Percentiles rank a stretch among this genome's conserved stretches.
phyloP scores from a whole-genome alignment of 768 basidiomycete genomes.

The Scleroderma citrinum region DNA sequence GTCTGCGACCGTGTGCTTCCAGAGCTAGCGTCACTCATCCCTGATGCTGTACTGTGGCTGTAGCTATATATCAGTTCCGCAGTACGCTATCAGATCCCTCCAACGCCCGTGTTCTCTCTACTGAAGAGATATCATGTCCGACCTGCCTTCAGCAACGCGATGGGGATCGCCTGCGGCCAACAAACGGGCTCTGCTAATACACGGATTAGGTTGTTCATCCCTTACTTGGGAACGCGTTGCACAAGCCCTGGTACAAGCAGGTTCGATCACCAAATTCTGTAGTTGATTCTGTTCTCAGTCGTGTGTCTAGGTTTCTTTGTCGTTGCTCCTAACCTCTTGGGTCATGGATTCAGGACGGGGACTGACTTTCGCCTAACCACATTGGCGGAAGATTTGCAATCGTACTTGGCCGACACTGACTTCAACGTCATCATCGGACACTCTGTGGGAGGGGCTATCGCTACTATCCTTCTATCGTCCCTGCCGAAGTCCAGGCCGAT shows the following conservation, averaged over 20 bases:
- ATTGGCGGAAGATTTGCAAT: constrained; percentile 12
- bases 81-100: neutral
- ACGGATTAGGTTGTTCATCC: constrained; percentile 18
- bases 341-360: constrained; percentile 11
- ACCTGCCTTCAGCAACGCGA: constrained; percentile 9
- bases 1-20: too few relatives aligned
- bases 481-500: neutral
- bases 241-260: constrained; percentile 7
- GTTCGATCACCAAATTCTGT: constrained; percentile 1
- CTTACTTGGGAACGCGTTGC: constrained; percentile 17
- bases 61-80: neutral
- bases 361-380: constrained; percentile 9
- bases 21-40: too few relatives aligned
- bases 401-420: constrained; percentile 7
- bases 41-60: too few relatives aligned
- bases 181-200: constrained; percentile 22
- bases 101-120: too few relatives aligned
- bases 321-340: constrained; percentile 17
- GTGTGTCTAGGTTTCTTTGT: constrained; percentile 16
- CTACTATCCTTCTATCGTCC: constrained; percentile 1
- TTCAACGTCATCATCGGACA: constrained; percentile 3
- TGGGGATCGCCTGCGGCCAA: constrained; percentile 19
- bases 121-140: neutral
- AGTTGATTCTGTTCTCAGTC: neutral
- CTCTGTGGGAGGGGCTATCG: constrained; percentile 3